Evolutionary conservation across 306 rosid genomes (phyloP), one percentile per base, ranked within the genome.

Genomic region (Lithocarpus polystachyus): DNA sequence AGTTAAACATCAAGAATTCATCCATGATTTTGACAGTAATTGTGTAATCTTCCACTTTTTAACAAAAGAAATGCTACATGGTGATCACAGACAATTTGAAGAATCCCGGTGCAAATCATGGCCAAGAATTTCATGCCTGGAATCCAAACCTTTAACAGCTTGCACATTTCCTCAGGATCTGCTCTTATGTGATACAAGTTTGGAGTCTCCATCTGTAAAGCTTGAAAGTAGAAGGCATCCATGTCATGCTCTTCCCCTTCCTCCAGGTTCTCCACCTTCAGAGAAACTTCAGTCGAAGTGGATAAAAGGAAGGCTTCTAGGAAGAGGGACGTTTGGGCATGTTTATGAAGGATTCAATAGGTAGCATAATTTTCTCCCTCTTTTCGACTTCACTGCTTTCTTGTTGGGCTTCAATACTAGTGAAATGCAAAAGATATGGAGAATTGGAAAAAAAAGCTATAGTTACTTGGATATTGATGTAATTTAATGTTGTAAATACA

Each of bases 281-380:
- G 45, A 40, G 9, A 40, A 70, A 3, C 82, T 20, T 13, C 54
- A 84, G 33, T 80, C 97, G 15, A 90, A 88, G 75, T 94, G 98
- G 98, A 90, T 83, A 89, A 94, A 89, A 88, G 98, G 98, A 80
- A 92, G 67, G 89, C 97, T 92, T 83, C 83, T 94, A 18, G 98
- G 98, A 68, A 88, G 98, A 29, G 98, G 98, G 53, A 89, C 97
- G 31, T 94, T 92, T 83, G 98, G 98, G 22, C 98, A 94, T 81
- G 98, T 94, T 79, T 94, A 89, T 82, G 79, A 86, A 29, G 98
- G 97, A 74, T 94, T 94, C 77, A 92, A 92, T 85, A 89, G 98
- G 98, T 92, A 87, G 71, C 45, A 40, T 40, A 40, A 40, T 40
- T 40, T 40, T 8, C 45, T 40, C 45, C 12, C 11, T 40, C 45